Evolutionary conservation across 1,139 yeast species (phyloP), one percentile per base, ranked within the genome.

Genomic region (Blastobotrys persicus): DNA sequence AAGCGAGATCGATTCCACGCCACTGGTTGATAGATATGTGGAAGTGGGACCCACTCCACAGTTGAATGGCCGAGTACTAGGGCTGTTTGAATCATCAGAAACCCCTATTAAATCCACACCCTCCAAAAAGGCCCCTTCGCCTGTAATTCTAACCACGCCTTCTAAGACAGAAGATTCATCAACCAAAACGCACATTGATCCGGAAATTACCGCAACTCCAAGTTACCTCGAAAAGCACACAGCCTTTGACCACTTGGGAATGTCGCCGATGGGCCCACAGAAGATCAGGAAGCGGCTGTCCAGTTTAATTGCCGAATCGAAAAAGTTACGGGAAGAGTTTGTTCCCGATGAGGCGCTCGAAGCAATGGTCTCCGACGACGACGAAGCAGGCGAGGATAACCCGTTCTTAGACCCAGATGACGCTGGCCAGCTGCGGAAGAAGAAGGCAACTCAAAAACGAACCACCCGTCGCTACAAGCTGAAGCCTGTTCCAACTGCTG

Each of bases 41-140:
- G 83, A 79, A 54, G 62, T 84, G 14, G 91, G 91, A 0, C 92
- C 92, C 0, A 85, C 92, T 0, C 92, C 92, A 0, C 91, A 84
- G 55, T 74, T 85, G 7, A 75, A 81, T 52, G 92, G 92, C 0
- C 75, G 81, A 38, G 86, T 84, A 0, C 61, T 83, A 41, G 82
- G 89, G 9, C 72, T 85, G 11, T 82, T 85, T 59, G 89, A 84
- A 12, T 34, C 39, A 17, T 37, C 41, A 9, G 5, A 6, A 17
- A 28, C 39, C 2, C 14, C 9, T 11, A 6, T 20, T 20, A 12
- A 35, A 16, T 3, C 6, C 6, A 39, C 47, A 14, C 52, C 39
- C 6, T 14, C 48, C 6, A 39, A 31, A 17, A 44, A 28, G 45
- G 48, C 28, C 31, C 14, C 26, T 2, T 41, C 44, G 2, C 44